Evolutionary conservation across 495 filamentous ascomycete species (phyloP).

Genomic region (Talaromyces liani): DNA sequence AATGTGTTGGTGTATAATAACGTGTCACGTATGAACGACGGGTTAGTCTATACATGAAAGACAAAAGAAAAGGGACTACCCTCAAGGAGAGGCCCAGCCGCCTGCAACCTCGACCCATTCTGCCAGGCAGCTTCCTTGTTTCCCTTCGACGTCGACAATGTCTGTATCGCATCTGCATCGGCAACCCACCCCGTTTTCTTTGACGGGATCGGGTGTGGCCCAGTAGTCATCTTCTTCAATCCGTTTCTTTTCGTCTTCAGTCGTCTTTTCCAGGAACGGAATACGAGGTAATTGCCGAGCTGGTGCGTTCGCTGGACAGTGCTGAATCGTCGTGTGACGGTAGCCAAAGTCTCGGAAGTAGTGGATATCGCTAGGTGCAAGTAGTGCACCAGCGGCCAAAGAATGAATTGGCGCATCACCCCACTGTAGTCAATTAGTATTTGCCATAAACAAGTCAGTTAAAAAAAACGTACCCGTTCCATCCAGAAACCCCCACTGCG

Average conservation of each 20-base stretch:
- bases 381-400: conserved; percentile 82
- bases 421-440: conserved; percentile 57
- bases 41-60: conserved; percentile 24
- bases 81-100: conserved; percentile 74
- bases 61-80: conserved; percentile 20
- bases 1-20: neutral
- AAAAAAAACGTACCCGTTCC: conserved; percentile 66
- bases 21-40: neutral
- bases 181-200: conserved; percentile 96
- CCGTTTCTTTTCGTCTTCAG: conserved; percentile 75
- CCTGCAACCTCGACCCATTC: conserved; percentile 99
- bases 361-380: conserved; percentile 79
- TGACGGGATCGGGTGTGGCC: conserved; percentile 75
- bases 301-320: conserved; percentile 95
- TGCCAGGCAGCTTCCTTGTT: conserved; percentile 85
- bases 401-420: conserved; percentile 99
- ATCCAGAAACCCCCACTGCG: conserved; percentile 97
- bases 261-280: conserved; percentile 80
- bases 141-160: conserved; percentile 94
- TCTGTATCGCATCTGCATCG: conserved; percentile 98
- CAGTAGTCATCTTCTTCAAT: conserved; percentile 96
- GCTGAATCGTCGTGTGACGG: conserved; percentile 96
- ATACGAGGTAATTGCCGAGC: conserved; percentile 75
- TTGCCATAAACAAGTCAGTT: neutral
- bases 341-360: conserved; percentile 99